Conservation (phyloP, 345 rosid genomes). For the sweet orange (Citrus sinensis) region DNA sequence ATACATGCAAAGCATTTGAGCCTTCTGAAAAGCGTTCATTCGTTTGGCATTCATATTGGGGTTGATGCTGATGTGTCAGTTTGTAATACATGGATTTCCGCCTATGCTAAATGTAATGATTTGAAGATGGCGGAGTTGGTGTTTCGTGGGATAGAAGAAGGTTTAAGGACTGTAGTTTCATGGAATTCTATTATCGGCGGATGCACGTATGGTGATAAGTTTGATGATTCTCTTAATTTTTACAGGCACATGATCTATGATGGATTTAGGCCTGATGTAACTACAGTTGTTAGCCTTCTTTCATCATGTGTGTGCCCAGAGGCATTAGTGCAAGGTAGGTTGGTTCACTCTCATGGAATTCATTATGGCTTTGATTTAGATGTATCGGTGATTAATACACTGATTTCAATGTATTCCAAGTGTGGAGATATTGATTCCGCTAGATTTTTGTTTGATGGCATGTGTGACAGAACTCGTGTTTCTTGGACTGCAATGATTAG, state of each 20-base stretch:
- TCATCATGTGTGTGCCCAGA: conserved; percentile 44
- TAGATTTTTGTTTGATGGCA: conserved; percentile 48
- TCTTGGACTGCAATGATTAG: conserved; percentile 86
- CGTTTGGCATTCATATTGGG: conserved; percentile 50
- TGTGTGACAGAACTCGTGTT: conserved; percentile 47
- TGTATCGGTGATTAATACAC: conserved; percentile 42
- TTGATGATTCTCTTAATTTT: conserved; percentile 30
- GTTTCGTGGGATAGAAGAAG: conserved; percentile 38
- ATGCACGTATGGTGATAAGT: conserved; percentile 32
- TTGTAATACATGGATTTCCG: conserved; percentile 57
- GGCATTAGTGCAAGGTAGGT: conserved; percentile 37
- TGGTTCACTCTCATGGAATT: conserved; percentile 57
- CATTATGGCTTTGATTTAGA: conserved; percentile 42
- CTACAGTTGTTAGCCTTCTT: conserved; percentile 55
- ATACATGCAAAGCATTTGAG: conserved; percentile 24
- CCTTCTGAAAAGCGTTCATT: conserved; percentile 38
- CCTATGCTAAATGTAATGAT: conserved; percentile 57
- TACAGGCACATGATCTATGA: conserved; percentile 52
- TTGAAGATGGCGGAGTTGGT: conserved; percentile 43
- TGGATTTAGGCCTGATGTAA: conserved; percentile 47
- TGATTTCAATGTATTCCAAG: conserved; percentile 64
- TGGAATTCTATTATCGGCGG: conserved; percentile 73
- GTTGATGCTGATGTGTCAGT: conserved; percentile 44
- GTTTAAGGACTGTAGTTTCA: conserved; percentile 36
- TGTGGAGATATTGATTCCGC: conserved; percentile 45